Evolutionary conservation across 345 rosid genomes (phyloP).

Genomic region (Excoecaria cochinchinensis): DNA sequence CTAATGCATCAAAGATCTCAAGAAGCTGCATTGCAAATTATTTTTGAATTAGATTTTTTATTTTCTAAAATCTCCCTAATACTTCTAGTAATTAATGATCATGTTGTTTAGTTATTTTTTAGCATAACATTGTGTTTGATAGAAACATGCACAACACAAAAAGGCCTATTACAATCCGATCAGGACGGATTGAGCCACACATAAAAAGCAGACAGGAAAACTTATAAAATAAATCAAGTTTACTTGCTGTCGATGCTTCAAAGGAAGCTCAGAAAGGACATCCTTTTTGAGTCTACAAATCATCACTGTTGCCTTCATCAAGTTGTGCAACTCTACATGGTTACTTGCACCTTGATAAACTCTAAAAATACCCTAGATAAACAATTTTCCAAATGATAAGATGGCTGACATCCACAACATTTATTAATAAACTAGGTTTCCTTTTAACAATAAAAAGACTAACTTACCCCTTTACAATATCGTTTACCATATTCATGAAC

Average conservation of each 20-base stretch:
- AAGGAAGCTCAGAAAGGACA: conserved; percentile 84
- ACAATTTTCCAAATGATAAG: conserved; percentile 13
- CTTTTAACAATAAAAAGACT: not conserved
- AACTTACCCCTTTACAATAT: conserved; percentile 88
- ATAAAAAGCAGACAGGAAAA: not conserved
- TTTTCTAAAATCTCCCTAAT: not conserved
- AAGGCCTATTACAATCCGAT: not conserved
- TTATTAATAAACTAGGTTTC: not conserved
- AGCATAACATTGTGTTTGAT: conserved; percentile 8
- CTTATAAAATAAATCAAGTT: not conserved
- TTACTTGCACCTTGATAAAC: conserved; percentile 89
- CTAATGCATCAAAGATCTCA: not conserved
- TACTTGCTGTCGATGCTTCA: conserved; percentile 93
- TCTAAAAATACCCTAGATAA: conserved; percentile 74
- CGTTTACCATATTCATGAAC: conserved; percentile 85
- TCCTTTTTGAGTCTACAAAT: conserved; percentile 92
- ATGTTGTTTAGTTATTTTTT: not conserved
- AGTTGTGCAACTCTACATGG: conserved; percentile 95
- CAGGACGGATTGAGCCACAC: not conserved
- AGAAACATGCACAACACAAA: conserved; percentile 1
- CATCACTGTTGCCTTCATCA: conserved; percentile 97
- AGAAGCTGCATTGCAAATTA: not conserved
- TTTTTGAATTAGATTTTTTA: not conserved
- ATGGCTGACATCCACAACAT: not conserved
- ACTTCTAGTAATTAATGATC: not conserved